These are phyloP conservation scores for Phytophthora cryptogea DNA, from an alignment of 352 stramenopile genomes.

Conservation along the genomic window DNA sequence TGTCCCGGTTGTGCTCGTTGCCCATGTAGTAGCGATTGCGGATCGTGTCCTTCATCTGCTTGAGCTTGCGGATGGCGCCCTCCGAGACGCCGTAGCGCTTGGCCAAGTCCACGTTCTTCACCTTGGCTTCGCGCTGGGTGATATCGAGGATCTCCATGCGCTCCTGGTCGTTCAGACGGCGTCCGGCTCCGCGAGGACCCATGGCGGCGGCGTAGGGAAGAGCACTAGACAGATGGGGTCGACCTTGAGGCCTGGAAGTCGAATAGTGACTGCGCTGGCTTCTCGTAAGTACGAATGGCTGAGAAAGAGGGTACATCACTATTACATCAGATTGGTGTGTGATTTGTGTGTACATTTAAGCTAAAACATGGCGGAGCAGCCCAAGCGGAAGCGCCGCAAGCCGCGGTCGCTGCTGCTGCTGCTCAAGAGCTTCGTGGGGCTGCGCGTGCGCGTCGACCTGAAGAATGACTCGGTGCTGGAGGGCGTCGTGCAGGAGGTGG, in stretches of 20 bases:
- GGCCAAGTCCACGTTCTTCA: conserved; percentile 87
- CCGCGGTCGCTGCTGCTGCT: conserved; percentile 75
- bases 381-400: conserved; percentile 32
- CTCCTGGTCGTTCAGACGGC: conserved; percentile 87
- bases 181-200: conserved; percentile 74
- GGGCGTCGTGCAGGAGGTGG: conserved; percentile 81
- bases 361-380: conserved; percentile 14
- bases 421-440: conserved; percentile 83
- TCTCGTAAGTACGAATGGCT: conserved; percentile 45
- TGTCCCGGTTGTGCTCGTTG: conserved; percentile 87
- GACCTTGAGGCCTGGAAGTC: neutral
- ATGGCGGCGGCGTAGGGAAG: conserved; percentile 27
- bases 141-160: conserved; percentile 91
- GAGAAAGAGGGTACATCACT: neutral
- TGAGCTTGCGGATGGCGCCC: conserved; percentile 87
- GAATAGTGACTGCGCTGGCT: conserved; percentile 2
- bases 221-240: neutral
- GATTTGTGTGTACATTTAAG: conserved; percentile 8
- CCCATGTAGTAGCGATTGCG: conserved; percentile 82
- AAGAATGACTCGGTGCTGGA: conserved; percentile 86
- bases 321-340: conserved; percentile 3
- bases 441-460: conserved; percentile 81
- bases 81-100: conserved; percentile 88
- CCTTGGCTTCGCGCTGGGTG: conserved; percentile 76
- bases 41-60: conserved; percentile 88